These are phyloP conservation scores for Penicillium sp. DNA, from an alignment of 2,329 filamentous ascomycete species.

Conservation along the genomic window DNA sequence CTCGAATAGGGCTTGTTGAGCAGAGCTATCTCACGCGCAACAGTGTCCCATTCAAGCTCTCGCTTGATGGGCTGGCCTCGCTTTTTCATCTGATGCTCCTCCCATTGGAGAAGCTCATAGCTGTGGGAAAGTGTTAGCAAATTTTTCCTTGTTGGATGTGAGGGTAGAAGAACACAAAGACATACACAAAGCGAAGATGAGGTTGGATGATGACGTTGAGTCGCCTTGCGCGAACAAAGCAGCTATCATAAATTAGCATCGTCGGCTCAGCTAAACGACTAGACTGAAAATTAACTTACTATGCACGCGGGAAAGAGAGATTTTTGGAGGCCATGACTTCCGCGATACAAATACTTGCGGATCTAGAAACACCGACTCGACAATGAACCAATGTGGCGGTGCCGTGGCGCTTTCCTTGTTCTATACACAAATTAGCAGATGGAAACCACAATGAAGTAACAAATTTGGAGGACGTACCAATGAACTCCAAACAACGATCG, in stretches of 20 bases:
- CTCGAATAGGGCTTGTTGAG: constrained; percentile 94
- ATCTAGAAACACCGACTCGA: constrained; percentile 90
- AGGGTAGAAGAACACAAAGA: background rate
- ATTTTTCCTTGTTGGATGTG: background rate
- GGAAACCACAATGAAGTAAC: background rate
- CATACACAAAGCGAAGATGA: constrained; percentile 81
- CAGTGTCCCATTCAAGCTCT: constrained; percentile 87
- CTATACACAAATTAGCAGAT: constrained; percentile 48
- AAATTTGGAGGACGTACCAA: constrained; percentile 63
- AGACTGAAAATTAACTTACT: constrained; percentile 51
- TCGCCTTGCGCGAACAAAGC: constrained; percentile 86
- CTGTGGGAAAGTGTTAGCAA: constrained; percentile 34
- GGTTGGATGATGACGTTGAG: constrained; percentile 98
- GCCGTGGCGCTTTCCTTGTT: constrained; percentile 71
- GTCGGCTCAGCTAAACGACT: background rate
- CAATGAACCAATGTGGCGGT: constrained; percentile 93
- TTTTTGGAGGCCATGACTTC: constrained; percentile 85
- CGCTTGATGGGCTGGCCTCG: constrained; percentile 59
- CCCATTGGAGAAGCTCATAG: constrained; percentile 92
- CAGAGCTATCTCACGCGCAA: constrained; percentile 84
- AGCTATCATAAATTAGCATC: constrained; percentile 48
- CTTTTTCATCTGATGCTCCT: constrained; percentile 68
- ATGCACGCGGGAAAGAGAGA: constrained; percentile 85
- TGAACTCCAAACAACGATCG: constrained; percentile 81
- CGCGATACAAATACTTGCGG: constrained; percentile 97